These are phyloP conservation scores for Mycena belliarum DNA, from an alignment of 768 basidiomycete genomes.

Conservation along the genomic window DNA sequence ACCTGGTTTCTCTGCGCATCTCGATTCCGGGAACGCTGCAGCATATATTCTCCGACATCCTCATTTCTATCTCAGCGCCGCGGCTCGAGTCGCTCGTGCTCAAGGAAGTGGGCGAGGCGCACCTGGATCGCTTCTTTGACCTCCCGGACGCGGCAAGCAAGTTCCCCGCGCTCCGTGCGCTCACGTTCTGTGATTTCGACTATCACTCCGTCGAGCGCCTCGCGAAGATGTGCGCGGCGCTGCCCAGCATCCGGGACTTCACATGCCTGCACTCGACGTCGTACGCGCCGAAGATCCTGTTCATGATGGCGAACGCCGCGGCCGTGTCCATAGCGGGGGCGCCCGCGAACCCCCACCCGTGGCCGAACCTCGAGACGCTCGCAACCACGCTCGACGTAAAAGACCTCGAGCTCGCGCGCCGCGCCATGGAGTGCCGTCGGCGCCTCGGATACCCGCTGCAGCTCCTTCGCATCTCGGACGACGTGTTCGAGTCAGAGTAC, in stretches of 20 bases:
- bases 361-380: conserved; percentile 13
- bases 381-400: conserved; percentile 9
- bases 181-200: conserved; percentile 45
- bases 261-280: conserved; percentile 9
- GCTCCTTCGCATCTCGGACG: background rate
- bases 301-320: conserved; percentile 11
- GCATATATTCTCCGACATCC: conserved; percentile 38
- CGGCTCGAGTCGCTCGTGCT: conserved; percentile 41
- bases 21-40: conserved; percentile 35
- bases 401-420: conserved; percentile 3
- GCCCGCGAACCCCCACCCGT: conserved; percentile 6
- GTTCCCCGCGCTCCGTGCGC: conserved; percentile 37
- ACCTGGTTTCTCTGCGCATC: conserved; percentile 43
- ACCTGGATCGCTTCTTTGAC: conserved; percentile 40
- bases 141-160: conserved; percentile 21
- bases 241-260: conserved; percentile 15
- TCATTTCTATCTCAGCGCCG: conserved; percentile 41
- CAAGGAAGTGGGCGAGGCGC: conserved; percentile 42
- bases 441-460: conserved; percentile 8
- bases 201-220: conserved; percentile 11
- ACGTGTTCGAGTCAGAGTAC: background rate
- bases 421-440: conserved; percentile 12
- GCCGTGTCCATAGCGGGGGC: background rate
- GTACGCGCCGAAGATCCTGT: conserved; percentile 7
- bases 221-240: conserved; percentile 5